Base-by-base conservation (phyloP, 495 filamentous ascomycete genomes). In the Tricharina praecox region DNA sequence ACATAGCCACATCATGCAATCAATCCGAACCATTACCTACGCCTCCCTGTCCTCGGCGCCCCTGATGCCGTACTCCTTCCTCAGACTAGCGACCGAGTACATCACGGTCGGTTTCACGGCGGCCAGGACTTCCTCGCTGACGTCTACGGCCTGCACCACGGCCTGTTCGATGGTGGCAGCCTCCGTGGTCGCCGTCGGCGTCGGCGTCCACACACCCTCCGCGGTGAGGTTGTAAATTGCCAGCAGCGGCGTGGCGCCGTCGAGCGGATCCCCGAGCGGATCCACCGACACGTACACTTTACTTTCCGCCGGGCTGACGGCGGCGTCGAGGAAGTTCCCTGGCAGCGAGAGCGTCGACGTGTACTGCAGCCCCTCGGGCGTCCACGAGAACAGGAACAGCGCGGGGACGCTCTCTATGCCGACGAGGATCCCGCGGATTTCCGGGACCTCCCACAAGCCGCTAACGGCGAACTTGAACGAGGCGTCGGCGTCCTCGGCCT, bases 11-110 rank as follows among this genome's bases (percentile, higher is more conserved):
- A n/a, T n/a, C n/a, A n/a, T n/a, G n/a, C n/a, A n/a, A n/a, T n/a
- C n/a, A 13, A 24, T 44, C 24, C 41, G 28, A 23, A 20, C 40
- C 25, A 30, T 43, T 26, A 26, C 28, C n/a, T n/a, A n/a, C n/a
- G 25, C 59, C 40, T 58, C 62, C 34, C 53, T 52, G 5, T 67
- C n/a, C n/a, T n/a, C n/a, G n/a, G n/a, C n/a, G n/a, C n/a, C 69
- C 26, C 69, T 70, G 13, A 67, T 40, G 10, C 37, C 37, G 21
- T 40, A 70, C 15, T 68, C 72, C 67, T 92, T 95, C 42, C 87
- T 70, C 42, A 93, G 66, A 48, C 76, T 78, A 40, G 76, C 79
- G 39, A 85, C 63, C 2, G 68, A 67, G 63, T 93, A 93, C 45
- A 93, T 51, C 0, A 77, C 65, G 20, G 79, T 49, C 32, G 70